Evolutionary conservation across 1,139 yeast genomes (phyloP).

Genomic region (Candida mesenterica): DNA sequence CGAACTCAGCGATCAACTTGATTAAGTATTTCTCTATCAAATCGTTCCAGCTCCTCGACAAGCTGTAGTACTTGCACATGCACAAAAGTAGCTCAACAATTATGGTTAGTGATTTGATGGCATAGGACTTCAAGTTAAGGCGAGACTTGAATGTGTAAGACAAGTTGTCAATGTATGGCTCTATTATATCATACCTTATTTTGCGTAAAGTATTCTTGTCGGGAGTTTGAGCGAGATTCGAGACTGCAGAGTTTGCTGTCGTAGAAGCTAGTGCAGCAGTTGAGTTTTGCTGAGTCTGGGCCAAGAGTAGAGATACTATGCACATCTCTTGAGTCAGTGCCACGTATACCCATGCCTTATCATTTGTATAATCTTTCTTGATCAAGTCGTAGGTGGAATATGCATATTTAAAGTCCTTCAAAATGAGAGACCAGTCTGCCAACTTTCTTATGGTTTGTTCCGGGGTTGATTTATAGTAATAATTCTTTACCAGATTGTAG

Average conservation of each 20-base stretch:
- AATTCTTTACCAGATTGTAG: conserved; percentile 47
- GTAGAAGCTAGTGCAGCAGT: conserved; percentile 13
- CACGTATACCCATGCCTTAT: conserved; percentile 78
- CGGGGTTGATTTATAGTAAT: conserved; percentile 58
- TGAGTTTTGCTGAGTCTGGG: conserved; percentile 46
- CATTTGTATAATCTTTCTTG: conserved; percentile 73
- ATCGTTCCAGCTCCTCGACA: conserved; percentile 51
- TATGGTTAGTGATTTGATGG: conserved; percentile 45
- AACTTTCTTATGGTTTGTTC: conserved; percentile 78
- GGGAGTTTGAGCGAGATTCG: conserved; percentile 21
- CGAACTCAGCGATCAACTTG: conserved; percentile 40
- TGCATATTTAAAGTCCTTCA: conserved; percentile 84
- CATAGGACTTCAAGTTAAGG: conserved; percentile 60
- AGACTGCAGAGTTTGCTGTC: not conserved
- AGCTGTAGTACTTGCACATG: conserved; percentile 34
- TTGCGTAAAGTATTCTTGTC: conserved; percentile 57
- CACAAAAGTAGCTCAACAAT: conserved; percentile 56
- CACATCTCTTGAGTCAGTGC: conserved; percentile 91
- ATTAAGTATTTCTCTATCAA: conserved; percentile 45
- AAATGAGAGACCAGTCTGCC: conserved; percentile 90
- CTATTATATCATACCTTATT: conserved; percentile 59
- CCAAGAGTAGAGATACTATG: conserved; percentile 69
- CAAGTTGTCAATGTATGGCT: conserved; percentile 66
- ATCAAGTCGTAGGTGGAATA: conserved; percentile 80
- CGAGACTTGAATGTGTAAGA: conserved; percentile 53